Conservation (phyloP, 805 yeast species). For the Trichomonascus vanleenenianus region DNA sequence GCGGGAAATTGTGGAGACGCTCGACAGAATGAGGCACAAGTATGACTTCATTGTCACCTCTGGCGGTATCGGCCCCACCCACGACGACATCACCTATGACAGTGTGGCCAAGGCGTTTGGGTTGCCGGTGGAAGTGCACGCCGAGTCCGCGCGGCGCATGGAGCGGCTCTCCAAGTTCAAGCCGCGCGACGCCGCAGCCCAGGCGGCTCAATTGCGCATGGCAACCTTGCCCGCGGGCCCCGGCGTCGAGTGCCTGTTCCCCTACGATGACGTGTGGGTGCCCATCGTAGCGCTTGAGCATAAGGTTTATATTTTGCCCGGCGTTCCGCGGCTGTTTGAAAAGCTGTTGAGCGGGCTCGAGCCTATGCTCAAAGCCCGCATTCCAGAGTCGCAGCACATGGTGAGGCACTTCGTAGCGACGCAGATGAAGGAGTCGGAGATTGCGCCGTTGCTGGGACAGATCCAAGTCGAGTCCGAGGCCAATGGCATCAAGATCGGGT, state of each 20-base stretch:
- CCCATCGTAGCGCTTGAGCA: slow-evolving; percentile 66
- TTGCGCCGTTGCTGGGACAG: slow-evolving; percentile 54
- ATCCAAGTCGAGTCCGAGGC: slow-evolving; percentile 37
- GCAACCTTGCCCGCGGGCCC: slow-evolving; percentile 59
- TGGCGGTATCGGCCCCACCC: slow-evolving; percentile 81
- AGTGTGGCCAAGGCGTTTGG: slow-evolving; percentile 59
- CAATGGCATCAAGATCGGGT: slow-evolving; percentile 61
- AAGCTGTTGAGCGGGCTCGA: slow-evolving; percentile 41
- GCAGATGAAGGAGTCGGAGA: slow-evolving; percentile 48
- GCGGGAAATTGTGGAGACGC: slow-evolving; percentile 49
- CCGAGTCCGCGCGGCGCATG: slow-evolving; percentile 57
- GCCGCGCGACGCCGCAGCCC: slow-evolving; percentile 28
- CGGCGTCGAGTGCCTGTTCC: slow-evolving; percentile 29
- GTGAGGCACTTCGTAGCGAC: slow-evolving; percentile 57
- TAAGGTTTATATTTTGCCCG: slow-evolving; percentile 70
- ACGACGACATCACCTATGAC: slow-evolving; percentile 81
- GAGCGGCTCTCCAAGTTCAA: slow-evolving; percentile 31
- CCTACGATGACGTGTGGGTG: slow-evolving; percentile 62
- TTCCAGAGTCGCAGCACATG: slow-evolving; percentile 30
- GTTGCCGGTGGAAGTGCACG: slow-evolving; percentile 44
- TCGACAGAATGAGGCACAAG: slow-evolving; percentile 38
- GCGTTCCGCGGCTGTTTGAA: slow-evolving; percentile 70
- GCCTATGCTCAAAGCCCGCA: slow-evolving; percentile 31
- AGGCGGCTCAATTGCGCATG: slow-evolving; percentile 71
- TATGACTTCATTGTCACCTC: slow-evolving; percentile 66